Base-by-base conservation (phyloP, 805 yeast species). In the Candida incommunis region DNA sequence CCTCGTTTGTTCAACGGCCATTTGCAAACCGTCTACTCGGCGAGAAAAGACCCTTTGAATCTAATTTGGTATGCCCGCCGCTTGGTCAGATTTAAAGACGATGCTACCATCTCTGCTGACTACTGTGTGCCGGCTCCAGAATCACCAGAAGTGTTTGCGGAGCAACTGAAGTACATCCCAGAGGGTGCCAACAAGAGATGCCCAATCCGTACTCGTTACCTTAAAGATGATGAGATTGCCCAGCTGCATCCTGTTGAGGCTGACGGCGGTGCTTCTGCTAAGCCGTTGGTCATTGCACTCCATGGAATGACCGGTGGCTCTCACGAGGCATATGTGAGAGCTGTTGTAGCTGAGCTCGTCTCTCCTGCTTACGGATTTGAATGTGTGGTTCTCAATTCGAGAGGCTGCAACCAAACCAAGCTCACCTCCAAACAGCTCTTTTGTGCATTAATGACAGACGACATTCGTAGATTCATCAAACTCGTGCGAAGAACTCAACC, bases 301-400 rank as follows among this genome's bases (percentile, higher is more conserved):
- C 94, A 85, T 57, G 95, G 95, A 0, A 70, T 84, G 31, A 79
- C 83, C 1, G 95, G 95, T 3, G 92, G 94, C 0, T 78, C 88
- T n/a, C 82, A 80, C 50, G 94, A 84, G 57, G 69, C 82, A 4
- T 77, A 84, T 55, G 76, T 84, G 37, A 69, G 92, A 22, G 71
- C 82, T 45, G 57, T 79, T 29, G 71, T 76, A 16, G 63, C 67
- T 40, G 45, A 56, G 54, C 42, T 53, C 22, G 18, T 41, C 22
- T 15, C 47, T 2, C 55, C 60, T 15, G 55, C 56, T 27, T 46
- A 50, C 16, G 63, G 66, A 1, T 80, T 82, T 67, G 88, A 80
- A 50, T 69, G 75, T 4, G 76, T 75, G 40, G 92, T 84, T 18
- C 64, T 82, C 48, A 83, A 82, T 56, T 66, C 79, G 3, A 67